Conservation (phyloP, 1,284 basidiomycete species). For the Moesziomyces antarcticus region DNA sequence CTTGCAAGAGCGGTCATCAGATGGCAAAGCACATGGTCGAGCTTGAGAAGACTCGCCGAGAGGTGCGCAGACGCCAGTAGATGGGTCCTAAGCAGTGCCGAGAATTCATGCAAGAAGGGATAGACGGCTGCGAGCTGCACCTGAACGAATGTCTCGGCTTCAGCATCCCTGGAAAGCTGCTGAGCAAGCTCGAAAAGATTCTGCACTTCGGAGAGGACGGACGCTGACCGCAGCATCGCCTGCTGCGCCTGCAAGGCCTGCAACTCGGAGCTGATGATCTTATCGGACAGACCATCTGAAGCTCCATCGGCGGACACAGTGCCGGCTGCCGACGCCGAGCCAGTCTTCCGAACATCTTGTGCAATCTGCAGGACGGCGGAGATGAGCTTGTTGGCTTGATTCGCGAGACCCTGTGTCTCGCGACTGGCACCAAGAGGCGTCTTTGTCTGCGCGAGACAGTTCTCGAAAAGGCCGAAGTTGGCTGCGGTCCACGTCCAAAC, state of each 20-base stretch:
- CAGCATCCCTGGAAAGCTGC: conserved; percentile 9
- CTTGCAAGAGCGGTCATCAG: conserved; percentile 80
- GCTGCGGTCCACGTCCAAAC: conserved; percentile 19
- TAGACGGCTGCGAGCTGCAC: conserved; percentile 40
- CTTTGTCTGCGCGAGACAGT: conserved; percentile 18
- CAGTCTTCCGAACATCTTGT: conserved; percentile 53
- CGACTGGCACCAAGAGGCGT: conserved; percentile 10
- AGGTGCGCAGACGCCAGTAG: conserved; percentile 71
- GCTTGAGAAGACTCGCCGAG: conserved; percentile 85
- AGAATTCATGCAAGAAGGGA: conserved; percentile 60
- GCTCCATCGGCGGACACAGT: background rate
- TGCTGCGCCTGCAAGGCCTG: conserved; percentile 26
- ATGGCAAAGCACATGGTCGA: conserved; percentile 81
- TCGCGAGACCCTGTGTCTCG: conserved; percentile 18
- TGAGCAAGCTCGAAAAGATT: conserved; percentile 24
- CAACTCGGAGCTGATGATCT: conserved; percentile 36
- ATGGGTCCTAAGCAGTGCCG: conserved; percentile 69
- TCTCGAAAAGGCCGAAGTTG: conserved; percentile 7
- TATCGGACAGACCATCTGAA: conserved; percentile 36
- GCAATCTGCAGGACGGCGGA: conserved; percentile 62
- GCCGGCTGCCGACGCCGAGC: background rate
- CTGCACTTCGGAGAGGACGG: conserved; percentile 35
- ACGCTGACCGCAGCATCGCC: conserved; percentile 32
- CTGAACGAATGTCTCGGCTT: conserved; percentile 20
- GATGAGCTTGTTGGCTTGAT: conserved; percentile 41